Percentiles rank a stretch among this genome's conserved stretches.
phyloP scores from a whole-genome alignment of 768 basidiomycete genomes.

The Collybiopsis confluens region DNA sequence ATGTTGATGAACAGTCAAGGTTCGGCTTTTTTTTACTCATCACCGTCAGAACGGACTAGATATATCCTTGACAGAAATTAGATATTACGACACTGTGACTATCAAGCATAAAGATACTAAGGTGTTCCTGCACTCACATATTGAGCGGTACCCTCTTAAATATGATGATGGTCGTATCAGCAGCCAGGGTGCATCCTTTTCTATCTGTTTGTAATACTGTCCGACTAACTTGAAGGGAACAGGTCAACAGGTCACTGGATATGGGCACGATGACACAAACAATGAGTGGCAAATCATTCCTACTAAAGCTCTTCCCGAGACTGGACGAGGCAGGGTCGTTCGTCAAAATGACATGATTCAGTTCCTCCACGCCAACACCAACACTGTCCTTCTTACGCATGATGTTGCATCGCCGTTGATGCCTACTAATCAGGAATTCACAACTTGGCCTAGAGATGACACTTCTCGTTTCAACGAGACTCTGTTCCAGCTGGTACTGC shows the following conservation, averaged over 20 bases:
- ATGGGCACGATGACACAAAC: conserved; percentile 90
- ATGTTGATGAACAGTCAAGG: conserved; percentile 90
- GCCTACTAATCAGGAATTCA: conserved; percentile 99
- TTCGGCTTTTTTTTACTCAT: conserved; percentile 26
- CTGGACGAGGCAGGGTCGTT: conserved; percentile 88
- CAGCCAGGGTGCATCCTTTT: conserved; percentile 63
- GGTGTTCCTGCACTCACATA: conserved; percentile 90
- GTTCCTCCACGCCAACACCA: conserved; percentile 81
- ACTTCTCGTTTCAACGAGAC: conserved; percentile 81
- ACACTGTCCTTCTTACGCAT: conserved; percentile 84
- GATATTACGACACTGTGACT: conserved; percentile 85
- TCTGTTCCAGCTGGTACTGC: conserved; percentile 73
- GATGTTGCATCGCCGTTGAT: conserved; percentile 96
- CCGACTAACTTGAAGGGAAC: conserved; percentile 3
- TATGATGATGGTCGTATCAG: conserved; percentile 96
- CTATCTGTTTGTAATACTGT: neutral
- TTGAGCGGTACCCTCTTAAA: conserved; percentile 84
- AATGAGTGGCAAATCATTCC: conserved; percentile 96
- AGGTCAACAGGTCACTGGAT: conserved; percentile 97
- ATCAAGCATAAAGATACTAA: conserved; percentile 92
- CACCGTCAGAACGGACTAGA: neutral
- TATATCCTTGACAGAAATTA: conserved; percentile 61
- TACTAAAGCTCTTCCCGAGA: conserved; percentile 91
- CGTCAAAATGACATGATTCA: conserved; percentile 87
- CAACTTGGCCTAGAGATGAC: conserved; percentile 84